Base-by-base conservation (phyloP, 495 filamentous ascomycete species). In the Xylaria intraflava region DNA sequence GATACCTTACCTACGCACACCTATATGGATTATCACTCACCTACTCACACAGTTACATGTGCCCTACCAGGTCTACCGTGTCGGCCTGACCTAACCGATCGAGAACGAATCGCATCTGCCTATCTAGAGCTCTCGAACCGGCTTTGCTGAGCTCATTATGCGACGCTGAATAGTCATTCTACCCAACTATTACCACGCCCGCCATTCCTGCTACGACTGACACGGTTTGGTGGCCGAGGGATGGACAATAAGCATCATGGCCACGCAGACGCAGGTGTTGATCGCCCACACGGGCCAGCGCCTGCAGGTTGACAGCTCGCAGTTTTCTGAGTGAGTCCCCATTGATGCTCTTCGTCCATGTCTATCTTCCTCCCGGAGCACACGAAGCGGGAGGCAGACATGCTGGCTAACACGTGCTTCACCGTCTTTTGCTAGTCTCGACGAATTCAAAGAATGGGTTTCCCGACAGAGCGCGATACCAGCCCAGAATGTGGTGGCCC, bases 271-370 rank as follows among this genome's bases (percentile, higher is more conserved):
- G 66, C 80, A 89, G 69, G 82, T 96, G 69, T 87, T 86, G 70
- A 81, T 93, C 55, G 90, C 88, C 75, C 90, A 93, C 75, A 86
- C 86, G 62, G 90, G 90, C 75, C 83, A 89, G 75, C 84, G 85
- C 73, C 78, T 90, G 65, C 75, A 79, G 61, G 76, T 86, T 56
- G 87, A 94, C 69, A 78, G 80, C 22, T 76, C 79, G 45, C 78
- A 80, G 43, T 83, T 89, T 66, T 68, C 80, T 52, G 84, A 83
- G 86, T 90, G 76, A 65, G 83, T 76, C 17, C 26, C 33, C 26
- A 17, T 23, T 19, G 3, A 38, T 38, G 2, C 31, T 30, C 12
- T 35, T 53, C 6, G 12, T 51, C n/a, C 17, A 7, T 31, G 22
- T 31, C 16, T 47, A 20, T 17, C 12, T 38, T 11, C 42, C 3